These are phyloP conservation scores for Fusarium pseudograminearum DNA, from an alignment of 2,329 filamentous ascomycete species.

Conservation along the genomic window DNA sequence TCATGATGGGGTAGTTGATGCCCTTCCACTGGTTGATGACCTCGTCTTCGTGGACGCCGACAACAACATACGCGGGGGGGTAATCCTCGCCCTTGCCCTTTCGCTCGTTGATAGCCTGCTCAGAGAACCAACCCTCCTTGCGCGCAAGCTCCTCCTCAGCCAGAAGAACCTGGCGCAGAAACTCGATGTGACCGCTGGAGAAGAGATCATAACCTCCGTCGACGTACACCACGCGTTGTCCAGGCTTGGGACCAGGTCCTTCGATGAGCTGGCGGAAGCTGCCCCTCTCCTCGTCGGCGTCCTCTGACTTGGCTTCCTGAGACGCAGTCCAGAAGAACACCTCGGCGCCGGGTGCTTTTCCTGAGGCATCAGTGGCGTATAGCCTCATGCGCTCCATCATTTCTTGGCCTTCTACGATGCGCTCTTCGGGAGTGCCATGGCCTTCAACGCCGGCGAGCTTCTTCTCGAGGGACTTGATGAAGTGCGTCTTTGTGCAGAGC, in stretches of 20 bases:
- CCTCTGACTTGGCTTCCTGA: slow-evolving; percentile 58
- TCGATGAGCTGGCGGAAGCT: slow-evolving; percentile 75
- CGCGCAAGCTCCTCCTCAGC: slow-evolving; percentile 77
- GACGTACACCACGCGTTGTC: slow-evolving; percentile 91
- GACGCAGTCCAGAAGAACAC: slow-evolving; percentile 86
- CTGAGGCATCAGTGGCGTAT: slow-evolving; percentile 89
- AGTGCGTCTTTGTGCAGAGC: slow-evolving; percentile 93
- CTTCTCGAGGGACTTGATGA: slow-evolving; percentile 82
- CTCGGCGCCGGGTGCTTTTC: slow-evolving; percentile 80
- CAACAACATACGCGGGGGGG: slow-evolving; percentile 86
- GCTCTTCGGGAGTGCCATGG: slow-evolving; percentile 75
- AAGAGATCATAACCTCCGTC: slow-evolving; percentile 98
- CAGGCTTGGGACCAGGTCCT: slow-evolving; percentile 77
- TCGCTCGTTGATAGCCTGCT: slow-evolving; percentile 72
- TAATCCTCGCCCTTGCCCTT: slow-evolving; percentile 78
- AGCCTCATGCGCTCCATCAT: slow-evolving; percentile 83
- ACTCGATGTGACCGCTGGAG: slow-evolving; percentile 96
- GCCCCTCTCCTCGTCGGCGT: slow-evolving; percentile 69
- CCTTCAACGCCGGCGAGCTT: slow-evolving; percentile 79
- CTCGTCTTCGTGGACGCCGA: slow-evolving; percentile 92
- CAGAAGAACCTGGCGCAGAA: slow-evolving; percentile 81
- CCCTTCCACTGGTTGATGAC: slow-evolving; percentile 98
- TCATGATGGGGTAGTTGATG: slow-evolving; percentile 99
- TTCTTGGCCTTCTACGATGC: slow-evolving; percentile 69
- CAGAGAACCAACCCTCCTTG: slow-evolving; percentile 78